Percentiles rank a stretch among this genome's conserved stretches.
Evolutionary conservation across 305 asterid genomes (phyloP).

Genomic region (Fraxinus sp.): DNA sequence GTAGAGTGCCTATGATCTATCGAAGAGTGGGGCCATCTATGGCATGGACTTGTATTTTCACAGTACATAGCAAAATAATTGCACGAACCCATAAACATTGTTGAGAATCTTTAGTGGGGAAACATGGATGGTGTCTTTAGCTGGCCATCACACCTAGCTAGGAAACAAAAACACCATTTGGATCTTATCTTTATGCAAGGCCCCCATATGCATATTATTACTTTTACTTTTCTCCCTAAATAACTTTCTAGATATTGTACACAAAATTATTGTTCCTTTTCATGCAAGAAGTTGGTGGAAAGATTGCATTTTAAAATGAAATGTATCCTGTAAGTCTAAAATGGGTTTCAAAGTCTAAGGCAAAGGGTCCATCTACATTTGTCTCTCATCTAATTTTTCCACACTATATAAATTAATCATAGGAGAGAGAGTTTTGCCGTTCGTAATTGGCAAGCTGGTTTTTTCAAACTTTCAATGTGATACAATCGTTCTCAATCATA

Average conservation of each 20-base stretch:
- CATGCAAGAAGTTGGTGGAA: conserved; percentile 9
- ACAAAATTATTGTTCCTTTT: conserved; percentile 1
- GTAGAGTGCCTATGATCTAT: neutral
- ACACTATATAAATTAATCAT: neutral
- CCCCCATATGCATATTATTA: conserved; percentile 17
- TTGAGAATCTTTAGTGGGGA: conserved; percentile 20
- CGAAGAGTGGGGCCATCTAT: neutral
- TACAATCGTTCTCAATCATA: neutral
- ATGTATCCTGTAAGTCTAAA: neutral
- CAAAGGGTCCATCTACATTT: neutral
- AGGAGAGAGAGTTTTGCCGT: neutral
- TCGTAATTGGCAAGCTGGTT: neutral
- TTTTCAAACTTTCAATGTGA: neutral
- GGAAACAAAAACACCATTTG: conserved; percentile 31
- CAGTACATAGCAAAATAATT: conserved; percentile 24
- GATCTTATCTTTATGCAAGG: conserved; percentile 16
- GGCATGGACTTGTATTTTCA: conserved; percentile 10
- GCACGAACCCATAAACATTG: conserved; percentile 21
- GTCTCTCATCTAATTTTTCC: neutral
- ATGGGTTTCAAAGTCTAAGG: neutral
- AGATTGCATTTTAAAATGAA: neutral
- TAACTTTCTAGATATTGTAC: conserved; percentile 3
- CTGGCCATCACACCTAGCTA: conserved; percentile 23
- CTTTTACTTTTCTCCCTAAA: conserved; percentile 13
- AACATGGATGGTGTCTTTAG: conserved; percentile 23